phyloP scores from a whole-genome alignment of 345 rosid genomes.

The Eucalyptus viminalis region DNA sequence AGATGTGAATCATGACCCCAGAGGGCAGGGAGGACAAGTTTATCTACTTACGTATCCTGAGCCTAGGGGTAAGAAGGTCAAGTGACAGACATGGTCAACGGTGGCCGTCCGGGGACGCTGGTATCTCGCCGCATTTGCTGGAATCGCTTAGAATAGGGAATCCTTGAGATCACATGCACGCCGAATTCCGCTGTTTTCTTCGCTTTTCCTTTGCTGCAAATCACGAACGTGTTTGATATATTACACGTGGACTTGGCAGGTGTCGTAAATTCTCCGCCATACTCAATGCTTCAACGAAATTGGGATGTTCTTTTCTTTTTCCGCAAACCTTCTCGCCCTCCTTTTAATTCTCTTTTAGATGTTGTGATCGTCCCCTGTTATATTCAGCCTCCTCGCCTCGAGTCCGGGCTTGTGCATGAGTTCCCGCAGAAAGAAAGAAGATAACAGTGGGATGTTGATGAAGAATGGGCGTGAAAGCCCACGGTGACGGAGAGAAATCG shows the following conservation, averaged over 20 bases:
- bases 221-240: not conserved
- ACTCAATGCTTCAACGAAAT: not conserved
- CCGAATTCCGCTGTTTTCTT: no score
- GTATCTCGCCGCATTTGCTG: not conserved
- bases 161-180: not conserved
- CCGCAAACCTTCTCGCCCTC: not conserved
- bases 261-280: not conserved
- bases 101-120: not conserved
- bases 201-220: not conserved
- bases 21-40: not conserved
- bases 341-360: not conserved
- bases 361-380: not conserved
- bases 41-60: accelerated
- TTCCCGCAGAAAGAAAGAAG: not conserved
- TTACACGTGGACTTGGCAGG: not conserved
- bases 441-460: no score
- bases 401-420: not conserved
- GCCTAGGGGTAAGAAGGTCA: not conserved
- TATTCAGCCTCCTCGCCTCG: not conserved
- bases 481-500: not conserved
- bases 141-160: not conserved
- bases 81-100: not conserved
- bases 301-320: not conserved
- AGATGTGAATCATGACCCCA: not conserved
- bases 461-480: no score